These are phyloP conservation scores for Ilyonectria robusta DNA, from an alignment of 2,329 filamentous ascomycete species.

Conservation along the genomic window DNA sequence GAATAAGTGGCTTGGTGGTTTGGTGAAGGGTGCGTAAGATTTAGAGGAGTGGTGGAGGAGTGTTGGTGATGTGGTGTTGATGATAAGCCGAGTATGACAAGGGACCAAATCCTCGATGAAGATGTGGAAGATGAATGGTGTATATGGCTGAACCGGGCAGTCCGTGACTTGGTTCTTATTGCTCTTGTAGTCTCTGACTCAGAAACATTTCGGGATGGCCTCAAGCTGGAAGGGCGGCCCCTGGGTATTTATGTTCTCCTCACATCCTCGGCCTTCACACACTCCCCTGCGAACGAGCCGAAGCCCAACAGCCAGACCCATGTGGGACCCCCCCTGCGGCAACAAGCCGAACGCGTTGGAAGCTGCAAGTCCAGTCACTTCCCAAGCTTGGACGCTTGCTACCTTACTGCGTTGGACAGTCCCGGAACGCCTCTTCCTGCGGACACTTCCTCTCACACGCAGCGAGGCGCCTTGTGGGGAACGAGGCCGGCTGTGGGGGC, in stretches of 20 bases:
- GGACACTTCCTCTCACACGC: slow-evolving; percentile 5
- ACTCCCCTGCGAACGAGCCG: slow-evolving; percentile 2
- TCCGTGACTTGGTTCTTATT: slow-evolving; percentile 5
- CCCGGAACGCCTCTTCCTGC: slow-evolving; percentile 1
- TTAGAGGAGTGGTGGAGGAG: slow-evolving; percentile 5
- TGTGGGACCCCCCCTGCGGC: slow-evolving; percentile 34
- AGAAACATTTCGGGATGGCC: not conserved
- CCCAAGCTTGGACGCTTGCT: not conserved
- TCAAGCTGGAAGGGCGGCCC: slow-evolving; percentile 20
- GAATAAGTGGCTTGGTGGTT: not conserved
- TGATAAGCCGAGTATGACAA: slow-evolving; percentile 15
- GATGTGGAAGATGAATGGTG: not conserved
- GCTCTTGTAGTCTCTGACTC: slow-evolving; percentile 1
- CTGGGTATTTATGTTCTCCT: slow-evolving; percentile 45
- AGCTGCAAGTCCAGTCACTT: not conserved
- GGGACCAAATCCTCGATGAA: not conserved
- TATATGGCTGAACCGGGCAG: not conserved
- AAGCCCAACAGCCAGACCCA: slow-evolving; percentile 10
- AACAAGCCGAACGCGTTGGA: slow-evolving; percentile 30
- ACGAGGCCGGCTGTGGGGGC: slow-evolving; percentile 2
- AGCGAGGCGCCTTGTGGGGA: slow-evolving; percentile 26
- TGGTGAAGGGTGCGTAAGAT: not conserved
- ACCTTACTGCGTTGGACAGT: not conserved
- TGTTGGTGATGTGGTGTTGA: slow-evolving; percentile 16
- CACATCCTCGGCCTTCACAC: slow-evolving; percentile 21